Evolutionary conservation across 306 rosid genomes (phyloP), one percentile per base, ranked within the genome.

Genomic region (Leucaena leucocephala): DNA sequence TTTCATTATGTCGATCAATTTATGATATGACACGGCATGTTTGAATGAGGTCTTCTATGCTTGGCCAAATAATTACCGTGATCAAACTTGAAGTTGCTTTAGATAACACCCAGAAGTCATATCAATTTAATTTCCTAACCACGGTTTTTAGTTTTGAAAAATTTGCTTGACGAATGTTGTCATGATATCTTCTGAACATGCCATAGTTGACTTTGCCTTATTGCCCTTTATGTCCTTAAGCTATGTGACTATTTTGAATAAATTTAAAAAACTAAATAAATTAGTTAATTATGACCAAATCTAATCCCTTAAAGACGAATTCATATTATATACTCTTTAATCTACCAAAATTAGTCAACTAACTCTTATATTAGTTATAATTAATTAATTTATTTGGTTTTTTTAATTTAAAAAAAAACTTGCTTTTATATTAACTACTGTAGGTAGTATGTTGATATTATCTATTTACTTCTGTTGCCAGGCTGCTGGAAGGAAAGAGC

Each of bases 401-500:
- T 1, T 27, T 27, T 27, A 27, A 27, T 27, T 1, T 27, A 27
- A 0, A 27, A 27, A 0, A 27, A 27, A 27, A 27, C 27, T 27
- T 27, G 27, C 27, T 27, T 27, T 27, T 27, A 27, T 27, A 27
- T 27, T 27, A 27, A 27, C 1, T 0, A 27, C 27, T 1, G 27
- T 27, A 27, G 27, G 27, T 27, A 27, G 27, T 27, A n/a, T 35
- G 62, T 19, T 61, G 40, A 71, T 38, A 7, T 48, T 38, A 7
- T 48, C 44, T 35, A 70, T 33, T 49, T 64, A 45, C 58, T 66
- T 38, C 52, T 36, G 39, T 75, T 44, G 45, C 11, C 76, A 89
- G 93, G 90, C 81, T 66, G 49, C 88, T 15, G 83, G 89, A 19
- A 83, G 50, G 65, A 74, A 84, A 43, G 92, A 90, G 85, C 14